Percentiles rank a stretch among this genome's conserved stretches.
These are phyloP conservation scores for Xerophyta viscosa DNA, from an alignment of 106 monocot genomes.

Conservation along the genomic window DNA sequence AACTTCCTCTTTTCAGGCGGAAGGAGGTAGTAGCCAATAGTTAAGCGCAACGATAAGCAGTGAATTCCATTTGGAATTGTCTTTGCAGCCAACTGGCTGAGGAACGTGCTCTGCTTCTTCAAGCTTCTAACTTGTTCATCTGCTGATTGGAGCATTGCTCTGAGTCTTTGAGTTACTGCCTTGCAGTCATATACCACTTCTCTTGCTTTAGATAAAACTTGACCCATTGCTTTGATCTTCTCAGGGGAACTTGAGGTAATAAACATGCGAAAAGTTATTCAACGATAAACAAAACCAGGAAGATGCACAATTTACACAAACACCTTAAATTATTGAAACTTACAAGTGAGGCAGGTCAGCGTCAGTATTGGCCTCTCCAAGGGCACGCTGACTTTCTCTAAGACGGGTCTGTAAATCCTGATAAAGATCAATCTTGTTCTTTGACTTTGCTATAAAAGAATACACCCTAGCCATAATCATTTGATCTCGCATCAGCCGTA, in stretches of 20 bases:
- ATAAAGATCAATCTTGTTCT: slow-evolving; percentile 48
- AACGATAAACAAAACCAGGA: too few species aligned
- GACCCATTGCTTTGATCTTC: slow-evolving; percentile 61
- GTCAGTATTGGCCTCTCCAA: slow-evolving; percentile 65
- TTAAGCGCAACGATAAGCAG: slow-evolving; percentile 68
- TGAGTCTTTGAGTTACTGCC: slow-evolving; percentile 39
- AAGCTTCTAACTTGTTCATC: too few species aligned
- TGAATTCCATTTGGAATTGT: slow-evolving; percentile 70
- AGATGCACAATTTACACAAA: not conserved
- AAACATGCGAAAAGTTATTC: too few species aligned
- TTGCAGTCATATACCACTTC: slow-evolving; percentile 61
- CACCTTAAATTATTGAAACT: slow-evolving; percentile 4
- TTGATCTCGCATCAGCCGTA: too few species aligned
- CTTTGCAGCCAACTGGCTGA: slow-evolving; percentile 72
- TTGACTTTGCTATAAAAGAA: slow-evolving; percentile 62
- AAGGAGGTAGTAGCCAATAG: slow-evolving; percentile 53
- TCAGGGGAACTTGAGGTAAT: slow-evolving; percentile 30
- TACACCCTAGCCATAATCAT: too few species aligned
- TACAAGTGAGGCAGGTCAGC: slow-evolving; percentile 55
- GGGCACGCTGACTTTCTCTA: slow-evolving; percentile 54
- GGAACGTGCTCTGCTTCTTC: too few species aligned
- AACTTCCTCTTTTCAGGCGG: slow-evolving; percentile 56
- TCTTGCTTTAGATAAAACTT: slow-evolving; percentile 53
- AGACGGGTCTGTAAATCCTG: slow-evolving; percentile 41
- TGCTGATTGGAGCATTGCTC: too few species aligned